A percentile compares a stretch with the other conserved stretches of the same genome.
These are phyloP conservation scores for Elsinoe arachidis DNA, from an alignment of 2,329 filamentous ascomycete species.

Conservation along the genomic window DNA sequence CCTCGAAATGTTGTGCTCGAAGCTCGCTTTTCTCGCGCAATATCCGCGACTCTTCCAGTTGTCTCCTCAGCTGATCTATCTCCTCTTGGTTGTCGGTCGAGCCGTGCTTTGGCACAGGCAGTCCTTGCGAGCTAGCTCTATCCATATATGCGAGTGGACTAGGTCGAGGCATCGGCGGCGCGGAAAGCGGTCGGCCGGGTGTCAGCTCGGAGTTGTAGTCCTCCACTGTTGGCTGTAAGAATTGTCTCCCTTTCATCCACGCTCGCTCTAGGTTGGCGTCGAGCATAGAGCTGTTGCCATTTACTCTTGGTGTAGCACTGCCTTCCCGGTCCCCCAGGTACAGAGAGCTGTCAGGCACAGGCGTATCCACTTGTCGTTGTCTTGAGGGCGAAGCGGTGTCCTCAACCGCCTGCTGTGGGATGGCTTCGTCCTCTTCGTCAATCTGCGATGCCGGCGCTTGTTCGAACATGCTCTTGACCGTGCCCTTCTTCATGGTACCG, in stretches of 20 bases:
- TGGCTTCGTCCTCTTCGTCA: constrained; percentile 11
- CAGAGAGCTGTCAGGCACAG: neutral
- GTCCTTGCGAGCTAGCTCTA: neutral
- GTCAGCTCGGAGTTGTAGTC: constrained; percentile 26
- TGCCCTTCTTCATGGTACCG: constrained; percentile 18
- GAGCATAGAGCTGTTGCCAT: constrained; percentile 17
- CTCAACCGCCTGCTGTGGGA: neutral
- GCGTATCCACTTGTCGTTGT: constrained; percentile 4
- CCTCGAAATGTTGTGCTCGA: constrained; percentile 10
- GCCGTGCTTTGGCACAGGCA: neutral
- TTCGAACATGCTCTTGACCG: constrained; percentile 14
- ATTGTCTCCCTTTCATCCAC: constrained; percentile 13
- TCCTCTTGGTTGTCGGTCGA: neutral
- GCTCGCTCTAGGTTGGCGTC: neutral
- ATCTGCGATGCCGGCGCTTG: constrained; percentile 9
- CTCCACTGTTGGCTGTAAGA: constrained; percentile 28
- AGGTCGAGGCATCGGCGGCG: neutral
- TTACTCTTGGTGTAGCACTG: constrained; percentile 22
- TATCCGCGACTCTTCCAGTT: constrained; percentile 1
- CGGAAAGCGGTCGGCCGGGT: constrained; percentile 19
- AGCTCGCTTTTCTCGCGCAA: constrained; percentile 7
- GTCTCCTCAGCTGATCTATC: neutral
- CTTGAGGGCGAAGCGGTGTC: constrained; percentile 2
- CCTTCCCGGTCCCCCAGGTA: constrained; percentile 14
- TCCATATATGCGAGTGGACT: neutral